Evolutionary conservation across 1,284 basidiomycete species (phyloP).

Genomic region (Laetiporus sulphureus): DNA sequence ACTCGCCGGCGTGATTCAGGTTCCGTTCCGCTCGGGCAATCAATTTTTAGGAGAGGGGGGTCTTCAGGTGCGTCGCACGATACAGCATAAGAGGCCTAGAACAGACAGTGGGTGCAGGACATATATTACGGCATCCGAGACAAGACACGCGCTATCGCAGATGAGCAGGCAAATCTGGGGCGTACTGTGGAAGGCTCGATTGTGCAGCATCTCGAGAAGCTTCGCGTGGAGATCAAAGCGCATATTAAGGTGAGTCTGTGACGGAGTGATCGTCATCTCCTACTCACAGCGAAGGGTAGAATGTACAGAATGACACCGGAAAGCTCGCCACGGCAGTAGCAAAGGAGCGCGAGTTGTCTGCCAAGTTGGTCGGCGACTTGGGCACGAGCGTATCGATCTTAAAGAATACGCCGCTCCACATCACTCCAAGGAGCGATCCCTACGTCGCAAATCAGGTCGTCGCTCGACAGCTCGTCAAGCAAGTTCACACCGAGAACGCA

Average conservation of each 20-base stretch:
- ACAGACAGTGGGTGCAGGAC: constrained; percentile 48
- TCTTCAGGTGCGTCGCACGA: constrained; percentile 33
- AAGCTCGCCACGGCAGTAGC: constrained; percentile 93
- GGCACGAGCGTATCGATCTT: constrained; percentile 83
- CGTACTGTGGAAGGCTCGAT: constrained; percentile 96
- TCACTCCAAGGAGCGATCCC: constrained; percentile 83
- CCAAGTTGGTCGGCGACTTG: constrained; percentile 85
- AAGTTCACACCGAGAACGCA: constrained; percentile 96
- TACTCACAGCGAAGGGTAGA: constrained; percentile 38
- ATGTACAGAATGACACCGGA: constrained; percentile 97
- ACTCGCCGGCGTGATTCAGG: constrained; percentile 96
- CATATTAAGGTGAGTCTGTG: constrained; percentile 73
- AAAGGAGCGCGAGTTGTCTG: constrained; percentile 88
- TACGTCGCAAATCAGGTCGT: constrained; percentile 82
- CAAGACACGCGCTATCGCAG: constrained; percentile 91
- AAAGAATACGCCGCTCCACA: constrained; percentile 92
- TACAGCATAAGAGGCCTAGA: neutral
- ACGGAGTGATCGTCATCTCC: neutral
- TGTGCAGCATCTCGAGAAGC: constrained; percentile 95
- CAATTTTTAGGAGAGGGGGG: constrained; percentile 94
- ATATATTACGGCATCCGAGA: constrained; percentile 92
- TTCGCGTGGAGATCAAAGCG: constrained; percentile 92
- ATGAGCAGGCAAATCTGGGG: constrained; percentile 95
- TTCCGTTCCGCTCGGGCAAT: constrained; percentile 93
- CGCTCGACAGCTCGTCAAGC: constrained; percentile 83